Percentiles rank a stretch among this genome's conserved stretches.
Conservation (phyloP, 495 filamentous ascomycete genomes). For the Rusavskia elegans region DNA sequence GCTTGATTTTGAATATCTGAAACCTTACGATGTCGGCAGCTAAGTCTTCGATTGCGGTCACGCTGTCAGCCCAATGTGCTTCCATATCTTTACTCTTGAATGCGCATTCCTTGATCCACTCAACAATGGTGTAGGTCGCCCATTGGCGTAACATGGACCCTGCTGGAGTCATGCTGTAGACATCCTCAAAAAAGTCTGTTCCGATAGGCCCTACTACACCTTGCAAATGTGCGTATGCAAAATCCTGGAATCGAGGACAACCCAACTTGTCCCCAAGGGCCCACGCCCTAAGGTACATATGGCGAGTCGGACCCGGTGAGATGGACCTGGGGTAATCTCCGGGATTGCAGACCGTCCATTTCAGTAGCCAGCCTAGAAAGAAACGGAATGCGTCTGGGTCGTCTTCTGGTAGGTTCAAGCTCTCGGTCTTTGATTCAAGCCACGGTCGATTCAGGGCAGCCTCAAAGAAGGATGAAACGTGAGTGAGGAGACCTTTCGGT, state of each 20-base stretch:
- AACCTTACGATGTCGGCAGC: no score
- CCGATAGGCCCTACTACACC: no score
- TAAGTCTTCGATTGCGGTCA: no score
- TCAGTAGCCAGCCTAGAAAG: background rate
- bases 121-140: background rate
- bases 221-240: background rate
- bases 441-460: background rate
- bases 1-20: no score
- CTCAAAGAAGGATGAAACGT: slow-evolving; percentile 2
- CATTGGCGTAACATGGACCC: background rate
- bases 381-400: background rate
- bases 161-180: background rate
- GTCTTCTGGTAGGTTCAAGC: background rate
- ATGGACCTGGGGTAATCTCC: no score
- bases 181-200: no score
- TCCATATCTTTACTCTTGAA: no score
- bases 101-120: background rate
- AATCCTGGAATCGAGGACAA: slow-evolving; percentile 1
- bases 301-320: no score
- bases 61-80: no score
- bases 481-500: slow-evolving; percentile 1
- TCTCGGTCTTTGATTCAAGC: background rate
- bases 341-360: background rate
- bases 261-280: background rate
- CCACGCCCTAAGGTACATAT: background rate